Evolutionary conservation across 352 stramenopile species (phyloP).

Genomic region (Globisporangium takayamanum): DNA sequence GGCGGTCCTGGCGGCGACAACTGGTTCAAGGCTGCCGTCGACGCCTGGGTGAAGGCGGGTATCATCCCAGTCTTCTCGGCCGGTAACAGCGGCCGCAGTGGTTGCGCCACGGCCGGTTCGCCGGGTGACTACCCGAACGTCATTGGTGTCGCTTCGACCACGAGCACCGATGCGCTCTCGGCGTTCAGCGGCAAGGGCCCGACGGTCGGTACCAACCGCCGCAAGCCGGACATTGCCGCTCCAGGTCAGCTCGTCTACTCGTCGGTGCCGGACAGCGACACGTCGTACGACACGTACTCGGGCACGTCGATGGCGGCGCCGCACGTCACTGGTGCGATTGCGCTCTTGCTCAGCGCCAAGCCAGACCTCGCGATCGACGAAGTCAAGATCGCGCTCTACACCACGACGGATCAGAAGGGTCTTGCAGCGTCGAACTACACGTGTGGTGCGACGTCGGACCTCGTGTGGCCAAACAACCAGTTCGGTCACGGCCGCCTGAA

Average conservation of each 20-base stretch:
- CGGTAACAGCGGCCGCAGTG: constrained; percentile 9
- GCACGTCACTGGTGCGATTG: constrained; percentile 18
- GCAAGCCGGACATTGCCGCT: constrained; percentile 24
- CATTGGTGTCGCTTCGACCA: constrained; percentile 28
- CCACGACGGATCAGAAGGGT: constrained; percentile 5
- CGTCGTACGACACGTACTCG: constrained; percentile 4
- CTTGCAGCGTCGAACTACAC: not conserved
- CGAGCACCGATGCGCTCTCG: constrained; percentile 12
- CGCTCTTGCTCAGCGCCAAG: constrained; percentile 13
- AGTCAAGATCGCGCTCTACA: constrained; percentile 1
- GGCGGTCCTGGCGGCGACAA: too few relatives aligned
- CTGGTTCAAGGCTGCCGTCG: constrained; percentile 10
- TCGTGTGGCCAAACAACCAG: constrained; percentile 21
- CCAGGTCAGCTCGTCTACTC: constrained; percentile 14
- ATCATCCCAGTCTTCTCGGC: constrained; percentile 22
- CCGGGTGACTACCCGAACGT: constrained; percentile 26
- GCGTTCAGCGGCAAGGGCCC: constrained; percentile 26
- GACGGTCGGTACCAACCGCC: constrained; percentile 7
- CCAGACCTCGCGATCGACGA: constrained; percentile 10
- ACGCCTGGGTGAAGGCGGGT: constrained; percentile 19
- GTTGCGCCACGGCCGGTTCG: constrained; percentile 17
- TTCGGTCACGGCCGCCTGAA: constrained; percentile 4
- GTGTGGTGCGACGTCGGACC: constrained; percentile 17
- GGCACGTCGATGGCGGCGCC: constrained; percentile 22
- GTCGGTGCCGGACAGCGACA: constrained; percentile 9